phyloP scores from a whole-genome alignment of 2,329 filamentous ascomycete species.

The Cryoendolithus antarcticus region DNA sequence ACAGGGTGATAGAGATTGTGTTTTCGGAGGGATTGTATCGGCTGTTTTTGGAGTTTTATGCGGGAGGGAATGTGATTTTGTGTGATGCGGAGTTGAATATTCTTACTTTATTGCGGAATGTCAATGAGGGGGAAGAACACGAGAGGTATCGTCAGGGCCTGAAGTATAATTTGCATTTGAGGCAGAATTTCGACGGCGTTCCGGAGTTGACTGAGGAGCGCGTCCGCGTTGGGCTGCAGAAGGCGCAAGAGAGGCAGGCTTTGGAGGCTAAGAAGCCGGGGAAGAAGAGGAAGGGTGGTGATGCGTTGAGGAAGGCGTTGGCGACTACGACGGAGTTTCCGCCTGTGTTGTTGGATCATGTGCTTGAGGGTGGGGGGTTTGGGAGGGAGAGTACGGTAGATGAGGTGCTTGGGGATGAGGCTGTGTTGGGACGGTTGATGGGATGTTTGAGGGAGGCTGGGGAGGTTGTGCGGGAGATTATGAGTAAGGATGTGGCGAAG shows the following conservation, averaged over 20 bases:
- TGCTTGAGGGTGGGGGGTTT: conserved; percentile 56
- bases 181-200: conserved; percentile 70
- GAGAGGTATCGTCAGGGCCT: conserved; percentile 68
- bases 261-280: conserved; percentile 34
- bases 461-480: conserved; percentile 56
- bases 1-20: conserved; percentile 80
- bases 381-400: conserved; percentile 56
- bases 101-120: conserved; percentile 65
- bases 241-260: conserved; percentile 48
- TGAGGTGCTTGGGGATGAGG: conserved; percentile 56
- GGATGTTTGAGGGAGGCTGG: conserved; percentile 58
- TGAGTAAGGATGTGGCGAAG: conserved; percentile 50
- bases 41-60: conserved; percentile 90
- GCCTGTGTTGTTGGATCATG: conserved; percentile 78
- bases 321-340: conserved; percentile 81
- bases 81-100: conserved; percentile 78
- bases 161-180: conserved; percentile 65
- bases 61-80: conserved; percentile 85
- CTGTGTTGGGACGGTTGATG: conserved; percentile 54
- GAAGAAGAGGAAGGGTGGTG: conserved; percentile 61
- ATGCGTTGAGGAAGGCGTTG: conserved; percentile 66
- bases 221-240: conserved; percentile 55
- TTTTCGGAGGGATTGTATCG: conserved; percentile 87
- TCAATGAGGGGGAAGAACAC: conserved; percentile 69
- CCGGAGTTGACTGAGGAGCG: conserved; percentile 64